Conservation (phyloP, 2,329 filamentous ascomycete species). For the Colletotrichum sojae region DNA sequence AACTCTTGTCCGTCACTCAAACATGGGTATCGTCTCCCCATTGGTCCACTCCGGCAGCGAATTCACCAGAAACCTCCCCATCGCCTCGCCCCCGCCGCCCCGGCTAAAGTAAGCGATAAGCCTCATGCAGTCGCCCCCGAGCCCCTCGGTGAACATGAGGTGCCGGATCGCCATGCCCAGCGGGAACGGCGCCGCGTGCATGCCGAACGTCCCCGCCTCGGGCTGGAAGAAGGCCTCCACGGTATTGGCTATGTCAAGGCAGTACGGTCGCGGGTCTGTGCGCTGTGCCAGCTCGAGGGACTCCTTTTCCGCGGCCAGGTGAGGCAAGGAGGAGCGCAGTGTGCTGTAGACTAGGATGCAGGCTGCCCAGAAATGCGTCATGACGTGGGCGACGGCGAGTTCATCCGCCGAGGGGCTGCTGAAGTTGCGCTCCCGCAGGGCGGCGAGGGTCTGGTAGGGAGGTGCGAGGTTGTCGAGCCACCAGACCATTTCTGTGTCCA, state of each 20-base stretch:
- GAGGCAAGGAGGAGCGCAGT: neutral
- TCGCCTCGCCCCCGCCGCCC: neutral
- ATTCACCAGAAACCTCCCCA: slow-evolving; percentile 8
- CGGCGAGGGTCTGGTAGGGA: neutral
- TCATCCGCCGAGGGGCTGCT: slow-evolving; percentile 21
- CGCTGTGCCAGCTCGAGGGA: neutral
- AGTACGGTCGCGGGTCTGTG: slow-evolving; percentile 24
- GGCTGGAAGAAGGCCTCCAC: slow-evolving; percentile 34
- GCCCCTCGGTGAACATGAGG: slow-evolving; percentile 19
- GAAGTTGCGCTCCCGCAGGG: slow-evolving; percentile 7
- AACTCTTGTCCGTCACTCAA: neutral
- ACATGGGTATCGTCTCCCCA: too few relatives aligned
- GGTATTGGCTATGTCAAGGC: slow-evolving; percentile 27
- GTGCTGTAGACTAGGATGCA: slow-evolving; percentile 32
- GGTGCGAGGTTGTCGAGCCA: slow-evolving; percentile 27
- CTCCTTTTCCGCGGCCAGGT: neutral
- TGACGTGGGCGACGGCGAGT: slow-evolving; percentile 21
- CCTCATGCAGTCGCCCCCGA: slow-evolving; percentile 3
- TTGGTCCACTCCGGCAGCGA: slow-evolving; percentile 3
- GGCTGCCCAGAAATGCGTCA: slow-evolving; percentile 27
- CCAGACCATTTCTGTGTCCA: slow-evolving; percentile 10
- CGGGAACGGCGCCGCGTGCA: slow-evolving; percentile 26
- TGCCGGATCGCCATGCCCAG: slow-evolving; percentile 33
- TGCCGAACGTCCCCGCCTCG: slow-evolving; percentile 24
- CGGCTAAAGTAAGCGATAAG: neutral